Percentiles rank a stretch among this genome's conserved stretches.
These are phyloP conservation scores for Botrytis hyacinthi DNA, from an alignment of 2,329 filamentous ascomycete genomes.

Conservation along the genomic window DNA sequence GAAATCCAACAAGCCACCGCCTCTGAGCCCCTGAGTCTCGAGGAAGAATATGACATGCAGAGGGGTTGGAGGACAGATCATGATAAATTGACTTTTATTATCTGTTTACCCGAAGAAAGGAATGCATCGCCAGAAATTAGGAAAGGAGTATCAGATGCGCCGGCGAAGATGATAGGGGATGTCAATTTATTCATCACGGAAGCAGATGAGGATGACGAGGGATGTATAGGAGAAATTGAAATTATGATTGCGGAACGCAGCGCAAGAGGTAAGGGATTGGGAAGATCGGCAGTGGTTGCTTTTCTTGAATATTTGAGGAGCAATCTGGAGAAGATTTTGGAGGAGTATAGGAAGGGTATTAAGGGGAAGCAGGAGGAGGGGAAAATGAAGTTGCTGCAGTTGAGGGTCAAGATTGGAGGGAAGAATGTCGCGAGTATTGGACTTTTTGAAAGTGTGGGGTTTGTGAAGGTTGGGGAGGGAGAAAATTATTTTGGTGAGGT, in stretches of 20 bases:
- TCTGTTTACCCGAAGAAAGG: constrained; percentile 48
- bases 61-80: constrained; percentile 74
- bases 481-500: constrained; percentile 68
- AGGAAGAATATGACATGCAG: constrained; percentile 89
- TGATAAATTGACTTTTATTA: constrained; percentile 92
- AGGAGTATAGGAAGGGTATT: constrained; percentile 47
- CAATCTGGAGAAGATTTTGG: constrained; percentile 54
- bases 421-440: constrained; percentile 55
- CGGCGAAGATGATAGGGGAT: constrained; percentile 65
- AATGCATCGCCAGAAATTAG: neutral
- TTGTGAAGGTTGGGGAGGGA: constrained; percentile 46
- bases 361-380: constrained; percentile 11
- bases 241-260: constrained; percentile 73
- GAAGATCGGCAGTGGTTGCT: constrained; percentile 60
- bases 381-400: constrained; percentile 39
- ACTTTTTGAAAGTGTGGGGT: constrained; percentile 61
- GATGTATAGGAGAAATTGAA: constrained; percentile 69
- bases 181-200: constrained; percentile 75
- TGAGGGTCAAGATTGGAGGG: constrained; percentile 61
- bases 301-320: constrained; percentile 68
- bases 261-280: constrained; percentile 62
- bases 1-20: constrained; percentile 81
- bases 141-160: constrained; percentile 46
- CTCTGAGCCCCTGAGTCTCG: constrained; percentile 76
- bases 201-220: constrained; percentile 45